Evolutionary conservation across 2,329 filamentous ascomycete genomes (phyloP).

Genomic region (Rutstroemia sp.): DNA sequence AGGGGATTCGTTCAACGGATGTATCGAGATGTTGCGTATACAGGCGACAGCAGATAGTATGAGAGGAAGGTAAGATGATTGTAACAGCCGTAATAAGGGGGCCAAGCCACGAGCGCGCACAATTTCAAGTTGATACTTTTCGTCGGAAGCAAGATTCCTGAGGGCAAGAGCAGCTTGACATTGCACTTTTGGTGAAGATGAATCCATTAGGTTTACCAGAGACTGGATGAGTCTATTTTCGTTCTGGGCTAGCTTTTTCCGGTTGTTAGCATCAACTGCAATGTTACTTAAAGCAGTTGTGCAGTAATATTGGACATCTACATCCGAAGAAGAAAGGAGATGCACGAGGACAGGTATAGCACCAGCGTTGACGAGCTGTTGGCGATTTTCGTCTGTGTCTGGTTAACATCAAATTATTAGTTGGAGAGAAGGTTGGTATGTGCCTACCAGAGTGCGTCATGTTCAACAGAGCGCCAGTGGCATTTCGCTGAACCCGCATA

Average conservation of each 20-base stretch:
- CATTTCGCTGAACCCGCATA: slow-evolving; percentile 97
- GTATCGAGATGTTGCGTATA: slow-evolving; percentile 98
- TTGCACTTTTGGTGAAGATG: slow-evolving; percentile 93
- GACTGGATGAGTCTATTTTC: slow-evolving; percentile 90
- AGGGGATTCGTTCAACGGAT: slow-evolving; percentile 93
- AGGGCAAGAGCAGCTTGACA: slow-evolving; percentile 93
- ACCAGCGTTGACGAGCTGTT: slow-evolving; percentile 93
- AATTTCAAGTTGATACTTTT: slow-evolving; percentile 98
- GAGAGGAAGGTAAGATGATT: slow-evolving; percentile 90
- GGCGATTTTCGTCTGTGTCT: slow-evolving; percentile 79
- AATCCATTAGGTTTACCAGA: slow-evolving; percentile 94
- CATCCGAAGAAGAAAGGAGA: slow-evolving; percentile 83
- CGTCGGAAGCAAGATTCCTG: slow-evolving; percentile 91
- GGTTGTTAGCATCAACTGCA: slow-evolving; percentile 85
- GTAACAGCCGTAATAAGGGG: slow-evolving; percentile 79
- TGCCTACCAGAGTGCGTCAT: slow-evolving; percentile 94
- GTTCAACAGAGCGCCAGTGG: slow-evolving; percentile 90
- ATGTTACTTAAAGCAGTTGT: slow-evolving; percentile 98
- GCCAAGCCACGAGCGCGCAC: slow-evolving; percentile 80
- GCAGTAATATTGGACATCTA: slow-evolving; percentile 99
- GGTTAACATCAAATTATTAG: slow-evolving; percentile 11
- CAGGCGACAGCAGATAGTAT: slow-evolving; percentile 96
- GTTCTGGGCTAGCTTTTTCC: slow-evolving; percentile 82
- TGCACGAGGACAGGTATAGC: slow-evolving; percentile 98
- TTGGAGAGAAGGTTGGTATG: neutral